These are phyloP conservation scores for Leishmania arabica DNA, from an alignment of 208 protist species.

Conservation along the genomic window DNA sequence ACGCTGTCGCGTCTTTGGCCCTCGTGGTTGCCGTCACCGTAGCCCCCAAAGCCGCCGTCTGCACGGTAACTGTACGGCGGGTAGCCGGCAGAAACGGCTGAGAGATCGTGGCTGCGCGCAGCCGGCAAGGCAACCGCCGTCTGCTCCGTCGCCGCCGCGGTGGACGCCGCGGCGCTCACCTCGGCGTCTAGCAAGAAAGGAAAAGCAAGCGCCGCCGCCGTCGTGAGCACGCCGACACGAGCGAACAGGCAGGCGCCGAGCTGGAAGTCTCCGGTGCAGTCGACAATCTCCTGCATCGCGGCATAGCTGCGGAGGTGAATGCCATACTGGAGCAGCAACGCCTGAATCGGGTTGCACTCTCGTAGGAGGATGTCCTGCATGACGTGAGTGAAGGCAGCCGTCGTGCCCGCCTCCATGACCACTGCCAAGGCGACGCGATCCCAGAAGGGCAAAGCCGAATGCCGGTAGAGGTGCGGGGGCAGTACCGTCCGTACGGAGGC, in stretches of 20 bases:
- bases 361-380: constrained; percentile 40
- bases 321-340: constrained; percentile 65
- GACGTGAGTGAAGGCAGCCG: constrained; percentile 28
- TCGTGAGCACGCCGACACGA: constrained; percentile 54
- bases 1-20: constrained; percentile 1
- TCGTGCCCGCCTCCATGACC: constrained; percentile 52
- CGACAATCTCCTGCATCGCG: constrained; percentile 78
- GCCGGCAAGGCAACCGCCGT: not conserved
- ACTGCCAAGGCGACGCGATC: constrained; percentile 77
- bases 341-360: constrained; percentile 56
- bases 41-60: not conserved
- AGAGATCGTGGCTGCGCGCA: not conserved
- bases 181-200: constrained; percentile 27
- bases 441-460: constrained; percentile 53
- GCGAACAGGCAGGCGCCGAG: constrained; percentile 85
- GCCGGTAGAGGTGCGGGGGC: constrained; percentile 26
- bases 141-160: constrained; percentile 9
- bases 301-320: constrained; percentile 52
- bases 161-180: constrained; percentile 15
- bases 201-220: constrained; percentile 30
- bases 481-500: constrained; percentile 7
- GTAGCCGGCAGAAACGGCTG: not conserved
- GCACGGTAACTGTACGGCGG: not conserved
- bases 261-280: constrained; percentile 84
- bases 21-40: not conserved